A percentile compares a stretch with the other conserved stretches of the same genome.
phyloP scores from a whole-genome alignment of 495 filamentous ascomycete species.

The Tuber calosporum region DNA sequence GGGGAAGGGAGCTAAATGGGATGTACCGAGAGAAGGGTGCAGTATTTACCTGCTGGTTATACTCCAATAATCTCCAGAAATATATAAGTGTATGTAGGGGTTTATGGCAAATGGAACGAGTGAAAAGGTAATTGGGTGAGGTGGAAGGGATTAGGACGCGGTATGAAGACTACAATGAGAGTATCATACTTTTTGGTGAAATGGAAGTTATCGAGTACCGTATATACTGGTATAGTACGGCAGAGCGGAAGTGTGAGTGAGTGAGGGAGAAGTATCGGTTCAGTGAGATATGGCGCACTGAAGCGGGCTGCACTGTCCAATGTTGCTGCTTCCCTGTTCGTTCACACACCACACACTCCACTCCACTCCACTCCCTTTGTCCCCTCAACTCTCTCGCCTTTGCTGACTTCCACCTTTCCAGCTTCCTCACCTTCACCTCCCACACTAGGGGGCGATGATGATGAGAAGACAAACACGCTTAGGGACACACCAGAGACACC shows the following conservation, averaged over 20 bases:
- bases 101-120: neutral
- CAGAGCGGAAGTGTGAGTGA: conserved; percentile 15
- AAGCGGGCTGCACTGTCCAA: conserved; percentile 33
- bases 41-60: neutral
- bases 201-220: conserved; percentile 6
- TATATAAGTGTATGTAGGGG: neutral
- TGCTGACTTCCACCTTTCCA: neutral
- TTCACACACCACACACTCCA: neutral
- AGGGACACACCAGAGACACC: conserved; percentile 16
- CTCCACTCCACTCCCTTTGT: neutral
- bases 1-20: neutral
- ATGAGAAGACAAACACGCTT: neutral
- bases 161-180: conserved; percentile 11
- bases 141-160: conserved; percentile 1
- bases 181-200: conserved; percentile 1
- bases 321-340: conserved; percentile 21
- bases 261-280: conserved; percentile 31
- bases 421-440: neutral
- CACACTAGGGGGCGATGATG: neutral
- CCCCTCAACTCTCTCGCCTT: neutral
- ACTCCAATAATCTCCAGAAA: neutral
- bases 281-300: conserved; percentile 30
- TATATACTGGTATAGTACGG: conserved; percentile 1
- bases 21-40: neutral
- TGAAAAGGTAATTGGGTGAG: conserved; percentile 7